Evolutionary conservation across 2,329 filamentous ascomycete genomes (phyloP).

Genomic region (Aspergillus costaricaensis): DNA sequence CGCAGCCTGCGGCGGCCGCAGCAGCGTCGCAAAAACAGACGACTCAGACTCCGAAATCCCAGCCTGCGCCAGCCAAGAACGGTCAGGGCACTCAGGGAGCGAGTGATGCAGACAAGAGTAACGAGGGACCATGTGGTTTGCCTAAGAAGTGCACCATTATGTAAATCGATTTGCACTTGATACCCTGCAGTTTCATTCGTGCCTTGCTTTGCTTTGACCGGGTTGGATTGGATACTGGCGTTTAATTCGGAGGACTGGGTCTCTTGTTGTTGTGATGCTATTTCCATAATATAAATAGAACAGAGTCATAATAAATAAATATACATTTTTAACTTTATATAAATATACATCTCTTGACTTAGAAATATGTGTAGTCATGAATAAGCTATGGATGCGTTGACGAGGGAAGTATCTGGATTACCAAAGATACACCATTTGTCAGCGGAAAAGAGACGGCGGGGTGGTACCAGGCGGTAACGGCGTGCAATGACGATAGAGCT

Average conservation of each 20-base stretch:
- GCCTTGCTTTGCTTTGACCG: conserved; percentile 12
- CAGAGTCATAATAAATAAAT: conserved; percentile 2
- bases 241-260: conserved; percentile 12
- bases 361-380: neutral
- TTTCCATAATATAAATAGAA: conserved; percentile 7
- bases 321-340: neutral
- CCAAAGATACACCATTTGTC: neutral
- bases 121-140: conserved; percentile 71
- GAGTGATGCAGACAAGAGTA: conserved; percentile 49
- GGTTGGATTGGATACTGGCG: conserved; percentile 13
- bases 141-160: conserved; percentile 72
- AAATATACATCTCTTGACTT: too few relatives aligned
- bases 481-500: conserved; percentile 30
- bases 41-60: conserved; percentile 22
- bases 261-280: conserved; percentile 6
- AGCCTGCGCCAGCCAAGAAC: conserved; percentile 33
- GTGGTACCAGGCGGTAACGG: conserved; percentile 11
- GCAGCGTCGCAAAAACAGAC: conserved; percentile 19
- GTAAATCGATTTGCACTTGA: conserved; percentile 40
- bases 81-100: conserved; percentile 37
- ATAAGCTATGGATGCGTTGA: too few relatives aligned
- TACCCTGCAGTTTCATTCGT: conserved; percentile 13
- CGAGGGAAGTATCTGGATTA: conserved; percentile 2
- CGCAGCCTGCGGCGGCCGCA: conserved; percentile 30
- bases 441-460: neutral